These are phyloP conservation scores for Mycena chlorophos DNA, from an alignment of 768 basidiomycete species.

Conservation along the genomic window DNA sequence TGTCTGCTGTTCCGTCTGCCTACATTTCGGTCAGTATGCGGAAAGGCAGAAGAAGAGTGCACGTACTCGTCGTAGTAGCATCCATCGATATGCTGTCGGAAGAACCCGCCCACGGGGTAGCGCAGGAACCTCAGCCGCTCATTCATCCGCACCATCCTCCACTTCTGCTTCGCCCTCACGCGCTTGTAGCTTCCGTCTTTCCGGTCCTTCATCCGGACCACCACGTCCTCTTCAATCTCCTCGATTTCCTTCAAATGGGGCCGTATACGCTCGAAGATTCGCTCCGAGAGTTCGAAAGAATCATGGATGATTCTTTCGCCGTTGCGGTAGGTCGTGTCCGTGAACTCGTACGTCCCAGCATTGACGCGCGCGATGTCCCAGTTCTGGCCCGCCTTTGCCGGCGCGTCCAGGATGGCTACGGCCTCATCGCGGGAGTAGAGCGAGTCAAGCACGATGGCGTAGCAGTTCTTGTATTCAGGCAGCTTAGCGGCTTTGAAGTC, in stretches of 20 bases:
- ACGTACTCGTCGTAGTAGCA: constrained; percentile 7
- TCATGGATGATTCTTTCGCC: constrained; percentile 20
- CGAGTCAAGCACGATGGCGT: constrained; percentile 17
- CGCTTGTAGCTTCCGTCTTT: background rate
- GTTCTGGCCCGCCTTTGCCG: constrained; percentile 1
- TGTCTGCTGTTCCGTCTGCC: constrained; percentile 7
- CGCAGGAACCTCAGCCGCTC: constrained; percentile 19
- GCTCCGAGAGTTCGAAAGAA: constrained; percentile 10
- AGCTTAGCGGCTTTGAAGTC: constrained; percentile 12
- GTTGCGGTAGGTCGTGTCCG: constrained; percentile 12
- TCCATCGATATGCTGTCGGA: constrained; percentile 9
- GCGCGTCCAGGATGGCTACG: constrained; percentile 5
- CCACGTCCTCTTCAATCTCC: constrained; percentile 11
- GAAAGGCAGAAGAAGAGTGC: background rate
- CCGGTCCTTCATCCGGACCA: background rate
- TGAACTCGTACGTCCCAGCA: constrained; percentile 9
- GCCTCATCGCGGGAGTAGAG: constrained; percentile 4
- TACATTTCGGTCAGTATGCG: background rate
- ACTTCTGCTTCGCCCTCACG: constrained; percentile 12
- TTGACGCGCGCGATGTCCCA: constrained; percentile 18
- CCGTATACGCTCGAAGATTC: constrained; percentile 12
- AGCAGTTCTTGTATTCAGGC: constrained; percentile 13
- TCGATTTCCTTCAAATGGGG: constrained; percentile 16
- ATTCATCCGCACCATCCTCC: constrained; percentile 21
- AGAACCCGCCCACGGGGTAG: constrained; percentile 16